Percentiles rank a stretch among this genome's conserved stretches.
Conservation (phyloP, 345 rosid species). For the Linum usitatissimum region DNA sequence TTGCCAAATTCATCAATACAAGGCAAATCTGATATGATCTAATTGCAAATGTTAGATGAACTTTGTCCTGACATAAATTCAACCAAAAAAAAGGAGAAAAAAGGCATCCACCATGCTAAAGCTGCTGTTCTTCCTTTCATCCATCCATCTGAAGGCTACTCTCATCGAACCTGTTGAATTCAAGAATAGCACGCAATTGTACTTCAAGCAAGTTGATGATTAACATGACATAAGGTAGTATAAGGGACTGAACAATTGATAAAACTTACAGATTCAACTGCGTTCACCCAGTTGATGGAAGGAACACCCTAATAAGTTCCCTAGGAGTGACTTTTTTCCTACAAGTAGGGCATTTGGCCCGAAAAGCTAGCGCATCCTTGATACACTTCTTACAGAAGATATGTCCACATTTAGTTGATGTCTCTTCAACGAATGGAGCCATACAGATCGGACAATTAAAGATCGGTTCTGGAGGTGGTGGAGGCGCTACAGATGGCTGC, state of each 20-base stretch:
- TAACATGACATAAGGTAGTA: background rate
- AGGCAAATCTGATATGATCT: background rate
- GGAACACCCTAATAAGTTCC: conserved; percentile 77
- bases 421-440: conserved; percentile 62
- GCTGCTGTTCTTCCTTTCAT: background rate
- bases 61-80: background rate
- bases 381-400: conserved; percentile 83
- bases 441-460: conserved; percentile 90
- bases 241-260: conserved; percentile 1
- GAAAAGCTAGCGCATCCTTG: conserved; percentile 39
- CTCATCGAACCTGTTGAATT: background rate
- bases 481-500: conserved; percentile 7
- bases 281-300: conserved; percentile 44
- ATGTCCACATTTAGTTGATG: conserved; percentile 90
- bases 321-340: conserved; percentile 53
- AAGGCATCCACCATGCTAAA: background rate
- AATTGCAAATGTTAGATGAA: background rate
- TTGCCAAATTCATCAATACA: background rate
- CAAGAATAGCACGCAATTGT: background rate
- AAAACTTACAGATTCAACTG: conserved; percentile 15
- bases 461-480: conserved; percentile 43
- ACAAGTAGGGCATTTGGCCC: conserved; percentile 82
- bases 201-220: too few species aligned
- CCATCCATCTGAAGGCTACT: background rate
- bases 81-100: too few species aligned